phyloP scores from a whole-genome alignment of 2,329 filamentous ascomycete genomes.

The Ascochyta fabae region DNA sequence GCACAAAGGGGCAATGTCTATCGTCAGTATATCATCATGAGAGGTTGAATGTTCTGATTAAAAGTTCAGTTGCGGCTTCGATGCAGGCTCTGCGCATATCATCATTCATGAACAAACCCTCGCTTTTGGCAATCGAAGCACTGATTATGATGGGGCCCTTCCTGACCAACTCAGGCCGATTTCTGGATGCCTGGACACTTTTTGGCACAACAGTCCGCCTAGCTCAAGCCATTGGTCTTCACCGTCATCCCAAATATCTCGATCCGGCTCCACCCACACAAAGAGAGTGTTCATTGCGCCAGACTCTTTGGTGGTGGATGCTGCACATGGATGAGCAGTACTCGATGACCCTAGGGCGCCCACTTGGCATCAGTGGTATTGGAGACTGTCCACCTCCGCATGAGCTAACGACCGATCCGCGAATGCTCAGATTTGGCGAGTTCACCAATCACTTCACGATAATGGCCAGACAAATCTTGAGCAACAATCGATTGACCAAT shows the following conservation, averaged over 20 bases:
- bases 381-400: conserved; percentile 58
- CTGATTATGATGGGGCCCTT: conserved; percentile 58
- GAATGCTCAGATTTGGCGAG: conserved; percentile 53
- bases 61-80: conserved; percentile 53
- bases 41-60: conserved; percentile 1
- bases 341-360: conserved; percentile 57
- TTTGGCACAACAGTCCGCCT: conserved; percentile 58
- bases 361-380: conserved; percentile 57
- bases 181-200: conserved; percentile 58
- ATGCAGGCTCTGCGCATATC: conserved; percentile 59
- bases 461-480: conserved; percentile 56
- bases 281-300: conserved; percentile 52
- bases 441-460: conserved; percentile 57
- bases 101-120: conserved; percentile 58
- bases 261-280: conserved; percentile 51
- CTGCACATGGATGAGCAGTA: conserved; percentile 61
- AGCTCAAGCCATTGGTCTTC: conserved; percentile 58
- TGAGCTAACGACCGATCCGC: conserved; percentile 53
- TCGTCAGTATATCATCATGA: conserved; percentile 43
- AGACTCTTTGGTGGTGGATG: conserved; percentile 60
- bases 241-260: conserved; percentile 56
- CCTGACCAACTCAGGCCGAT: conserved; percentile 57
- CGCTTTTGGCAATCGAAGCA: conserved; percentile 54
- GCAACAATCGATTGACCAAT: conserved; percentile 52
- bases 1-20: conserved; percentile 52